phyloP scores from a whole-genome alignment of 108 stramenopile genomes.

The Parmales sp. region DNA sequence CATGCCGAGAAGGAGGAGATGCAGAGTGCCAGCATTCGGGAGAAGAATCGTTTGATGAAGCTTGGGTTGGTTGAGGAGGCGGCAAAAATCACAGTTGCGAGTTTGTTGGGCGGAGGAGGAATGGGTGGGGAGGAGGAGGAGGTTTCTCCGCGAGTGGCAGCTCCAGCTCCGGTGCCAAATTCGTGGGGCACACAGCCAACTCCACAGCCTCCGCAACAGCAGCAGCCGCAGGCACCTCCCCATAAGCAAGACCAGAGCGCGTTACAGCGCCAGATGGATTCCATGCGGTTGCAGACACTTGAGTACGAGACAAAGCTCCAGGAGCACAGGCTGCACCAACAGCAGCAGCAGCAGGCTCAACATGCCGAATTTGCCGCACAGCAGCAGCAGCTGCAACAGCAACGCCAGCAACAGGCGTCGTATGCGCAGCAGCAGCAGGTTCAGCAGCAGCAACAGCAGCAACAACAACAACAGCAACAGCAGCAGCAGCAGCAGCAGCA shows the following conservation, averaged over 20 bases:
- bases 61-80: too few relatives aligned
- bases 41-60: too few relatives aligned
- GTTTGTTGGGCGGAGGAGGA: not conserved
- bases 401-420: not conserved
- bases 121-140: not conserved
- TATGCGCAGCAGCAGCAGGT: not conserved
- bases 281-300: too few relatives aligned
- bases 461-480: not conserved
- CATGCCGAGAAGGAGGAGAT: too few relatives aligned
- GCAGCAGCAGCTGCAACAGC: not conserved
- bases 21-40: too few relatives aligned
- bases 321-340: not conserved
- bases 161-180: not conserved
- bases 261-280: not conserved
- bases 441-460: not conserved
- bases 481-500: not conserved
- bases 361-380: not conserved
- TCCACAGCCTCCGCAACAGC: not conserved
- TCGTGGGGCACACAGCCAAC: not conserved
- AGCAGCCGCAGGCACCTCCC: not conserved
- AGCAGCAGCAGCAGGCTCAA: not conserved
- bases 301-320: not conserved
- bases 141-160: not conserved
- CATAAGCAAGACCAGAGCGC: not conserved
- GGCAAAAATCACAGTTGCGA: not conserved